Evolutionary conservation across 352 stramenopile species (phyloP).

Genomic region (Phytopythium kandeliae): DNA sequence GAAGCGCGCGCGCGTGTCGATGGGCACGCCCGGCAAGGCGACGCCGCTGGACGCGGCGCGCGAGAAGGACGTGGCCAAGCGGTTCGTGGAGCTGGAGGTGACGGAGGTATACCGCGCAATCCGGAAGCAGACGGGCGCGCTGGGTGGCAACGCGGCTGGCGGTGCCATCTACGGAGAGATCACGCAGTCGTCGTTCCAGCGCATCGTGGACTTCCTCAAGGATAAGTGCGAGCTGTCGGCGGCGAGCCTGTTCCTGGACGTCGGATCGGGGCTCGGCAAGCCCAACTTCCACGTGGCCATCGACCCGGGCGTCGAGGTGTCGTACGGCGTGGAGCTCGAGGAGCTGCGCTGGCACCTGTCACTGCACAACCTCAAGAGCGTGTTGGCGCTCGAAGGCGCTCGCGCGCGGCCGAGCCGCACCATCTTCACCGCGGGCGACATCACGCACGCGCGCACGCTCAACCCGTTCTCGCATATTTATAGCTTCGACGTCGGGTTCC

Average conservation of each 20-base stretch:
- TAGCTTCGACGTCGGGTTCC: slow-evolving; percentile 98
- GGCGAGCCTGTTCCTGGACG: slow-evolving; percentile 94
- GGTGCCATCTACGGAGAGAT: slow-evolving; percentile 98
- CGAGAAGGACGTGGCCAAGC: slow-evolving; percentile 59
- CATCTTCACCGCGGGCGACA: slow-evolving; percentile 93
- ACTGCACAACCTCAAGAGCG: slow-evolving; percentile 89
- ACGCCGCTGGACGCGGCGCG: slow-evolving; percentile 50
- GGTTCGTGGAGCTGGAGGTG: slow-evolving; percentile 81
- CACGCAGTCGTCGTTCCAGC: slow-evolving; percentile 95
- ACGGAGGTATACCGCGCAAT: slow-evolving; percentile 90
- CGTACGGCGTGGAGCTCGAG: slow-evolving; percentile 95
- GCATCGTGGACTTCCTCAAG: slow-evolving; percentile 94
- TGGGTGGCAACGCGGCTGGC: slow-evolving; percentile 93
- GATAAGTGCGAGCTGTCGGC: slow-evolving; percentile 87
- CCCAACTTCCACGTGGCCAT: slow-evolving; percentile 97
- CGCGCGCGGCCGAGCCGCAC: slow-evolving; percentile 54
- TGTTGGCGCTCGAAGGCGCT: slow-evolving; percentile 69
- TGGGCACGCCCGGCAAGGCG: slow-evolving; percentile 68
- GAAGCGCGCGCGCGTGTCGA: slow-evolving; percentile 53
- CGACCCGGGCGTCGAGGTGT: slow-evolving; percentile 93
- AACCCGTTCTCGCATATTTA: slow-evolving; percentile 98
- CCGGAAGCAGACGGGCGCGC: slow-evolving; percentile 90
- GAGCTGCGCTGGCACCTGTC: slow-evolving; percentile 93
- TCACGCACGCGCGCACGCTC: slow-evolving; percentile 90
- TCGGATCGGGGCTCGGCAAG: slow-evolving; percentile 96